Evolutionary conservation across 1,139 yeast species (phyloP).

Genomic region (Hemisphaericaspora lyxosophila): DNA sequence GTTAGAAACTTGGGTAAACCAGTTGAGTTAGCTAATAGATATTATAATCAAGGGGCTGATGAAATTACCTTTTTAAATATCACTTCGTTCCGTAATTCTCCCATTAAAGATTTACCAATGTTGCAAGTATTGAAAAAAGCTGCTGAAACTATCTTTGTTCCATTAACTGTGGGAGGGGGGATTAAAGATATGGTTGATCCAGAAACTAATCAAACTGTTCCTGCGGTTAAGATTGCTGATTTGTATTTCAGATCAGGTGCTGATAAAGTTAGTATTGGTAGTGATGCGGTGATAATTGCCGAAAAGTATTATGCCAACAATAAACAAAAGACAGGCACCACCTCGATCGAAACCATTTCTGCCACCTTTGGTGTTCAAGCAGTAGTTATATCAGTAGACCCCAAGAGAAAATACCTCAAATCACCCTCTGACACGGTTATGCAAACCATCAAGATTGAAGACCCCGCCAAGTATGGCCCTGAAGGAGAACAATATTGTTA

Average conservation of each 20-base stretch:
- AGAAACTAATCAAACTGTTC: conserved; percentile 61
- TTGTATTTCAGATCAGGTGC: conserved; percentile 94
- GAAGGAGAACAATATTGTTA: conserved; percentile 85
- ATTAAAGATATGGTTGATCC: conserved; percentile 88
- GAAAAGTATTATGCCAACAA: conserved; percentile 69
- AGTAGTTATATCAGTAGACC: conserved; percentile 95
- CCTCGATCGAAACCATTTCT: conserved; percentile 92
- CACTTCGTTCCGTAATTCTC: conserved; percentile 92
- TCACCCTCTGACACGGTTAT: conserved; percentile 62
- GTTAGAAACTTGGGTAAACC: conserved; percentile 96
- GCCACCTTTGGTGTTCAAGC: conserved; percentile 93
- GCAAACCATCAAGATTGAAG: conserved; percentile 46
- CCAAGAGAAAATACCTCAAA: conserved; percentile 74
- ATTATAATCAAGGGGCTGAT: conserved; percentile 93
- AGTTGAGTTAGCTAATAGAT: conserved; percentile 85
- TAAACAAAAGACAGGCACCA: conserved; percentile 58
- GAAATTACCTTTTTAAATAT: conserved; percentile 92
- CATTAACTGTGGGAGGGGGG: conserved; percentile 97
- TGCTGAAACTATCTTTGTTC: conserved; percentile 90
- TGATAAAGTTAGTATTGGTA: conserved; percentile 93
- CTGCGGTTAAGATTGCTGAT: conserved; percentile 89
- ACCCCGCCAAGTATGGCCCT: conserved; percentile 64
- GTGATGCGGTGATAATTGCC: conserved; percentile 94
- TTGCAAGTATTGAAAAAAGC: conserved; percentile 78
- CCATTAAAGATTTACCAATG: conserved; percentile 91